Percentiles rank a stretch among this genome's conserved stretches.
phyloP scores from a whole-genome alignment of 768 basidiomycete genomes.

The Suillus discolor region DNA sequence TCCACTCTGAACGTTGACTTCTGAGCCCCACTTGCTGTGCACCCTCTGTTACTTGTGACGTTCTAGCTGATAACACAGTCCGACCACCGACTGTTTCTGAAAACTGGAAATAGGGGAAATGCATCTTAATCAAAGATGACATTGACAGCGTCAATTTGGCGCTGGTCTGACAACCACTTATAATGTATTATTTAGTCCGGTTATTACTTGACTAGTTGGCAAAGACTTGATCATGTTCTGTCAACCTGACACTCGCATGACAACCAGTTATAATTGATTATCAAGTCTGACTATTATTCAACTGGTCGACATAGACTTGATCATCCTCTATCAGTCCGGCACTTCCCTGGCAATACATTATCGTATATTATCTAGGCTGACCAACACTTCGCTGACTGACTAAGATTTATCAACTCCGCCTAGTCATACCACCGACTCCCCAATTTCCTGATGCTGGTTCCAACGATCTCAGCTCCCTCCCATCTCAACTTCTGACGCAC shows the following conservation, averaged over 20 bases:
- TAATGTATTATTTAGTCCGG: not conserved
- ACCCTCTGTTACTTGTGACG: not conserved
- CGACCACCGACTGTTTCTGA: not conserved
- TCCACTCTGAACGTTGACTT: not conserved
- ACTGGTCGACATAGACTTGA: no score
- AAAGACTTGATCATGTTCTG: not conserved
- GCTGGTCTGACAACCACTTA: not conserved
- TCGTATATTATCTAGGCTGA: no score
- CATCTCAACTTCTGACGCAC: no score
- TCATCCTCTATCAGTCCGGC: no score
- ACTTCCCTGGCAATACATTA: no score
- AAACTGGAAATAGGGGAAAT: not conserved
- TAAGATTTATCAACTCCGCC: not conserved
- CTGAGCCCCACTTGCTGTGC: slow-evolving; percentile 3
- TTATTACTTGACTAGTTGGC: not conserved
- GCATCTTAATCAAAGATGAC: slow-evolving; percentile 9
- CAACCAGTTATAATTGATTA: not conserved
- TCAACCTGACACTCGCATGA: not conserved
- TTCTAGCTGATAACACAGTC: not conserved
- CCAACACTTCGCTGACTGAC: not conserved
- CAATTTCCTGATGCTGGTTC: not conserved
- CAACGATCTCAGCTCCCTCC: no score
- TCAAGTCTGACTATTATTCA: not conserved
- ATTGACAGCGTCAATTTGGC: not conserved
- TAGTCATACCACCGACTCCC: not conserved